Percentiles rank a stretch among this genome's conserved stretches.
phyloP scores from a whole-genome alignment of 1,139 yeast species.

The Saccharomyces hybrid region DNA sequence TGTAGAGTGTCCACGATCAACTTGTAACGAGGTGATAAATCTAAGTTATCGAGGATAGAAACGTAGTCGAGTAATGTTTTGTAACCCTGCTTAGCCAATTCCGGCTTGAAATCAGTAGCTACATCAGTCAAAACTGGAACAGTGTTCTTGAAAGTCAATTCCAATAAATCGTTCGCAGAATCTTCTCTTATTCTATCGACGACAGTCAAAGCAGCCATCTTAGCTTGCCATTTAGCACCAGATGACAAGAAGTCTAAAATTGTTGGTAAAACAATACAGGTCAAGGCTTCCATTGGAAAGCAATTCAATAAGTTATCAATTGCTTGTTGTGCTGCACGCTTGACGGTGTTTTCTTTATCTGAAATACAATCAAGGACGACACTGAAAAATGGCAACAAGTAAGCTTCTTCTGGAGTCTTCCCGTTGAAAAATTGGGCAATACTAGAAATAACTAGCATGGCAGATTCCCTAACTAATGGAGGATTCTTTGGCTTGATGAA shows the following conservation, averaged over 20 bases:
- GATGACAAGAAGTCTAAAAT: slow-evolving; percentile 67
- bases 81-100: slow-evolving; percentile 79
- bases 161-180: slow-evolving; percentile 79
- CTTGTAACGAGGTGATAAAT: slow-evolving; percentile 78
- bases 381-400: slow-evolving; percentile 50
- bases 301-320: slow-evolving; percentile 58
- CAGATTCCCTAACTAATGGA: slow-evolving; percentile 67
- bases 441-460: slow-evolving; percentile 59
- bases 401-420: slow-evolving; percentile 66
- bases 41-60: slow-evolving; percentile 82
- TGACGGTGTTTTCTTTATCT: slow-evolving; percentile 82
- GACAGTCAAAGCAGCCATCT: slow-evolving; percentile 67
- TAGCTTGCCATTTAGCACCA: slow-evolving; percentile 86
- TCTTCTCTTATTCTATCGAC: slow-evolving; percentile 71
- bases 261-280: slow-evolving; percentile 57
- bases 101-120: slow-evolving; percentile 95
- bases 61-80: slow-evolving; percentile 68
- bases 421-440: slow-evolving; percentile 55
- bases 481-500: slow-evolving; percentile 69
- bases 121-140: slow-evolving; percentile 83
- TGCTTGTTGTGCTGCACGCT: slow-evolving; percentile 71
- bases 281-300: slow-evolving; percentile 74
- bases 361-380: slow-evolving; percentile 59
- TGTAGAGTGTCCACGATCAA: slow-evolving; percentile 82
- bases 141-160: slow-evolving; percentile 66